phyloP scores from a whole-genome alignment of 2,329 filamentous ascomycete genomes.

The Exophiala sp. region DNA sequence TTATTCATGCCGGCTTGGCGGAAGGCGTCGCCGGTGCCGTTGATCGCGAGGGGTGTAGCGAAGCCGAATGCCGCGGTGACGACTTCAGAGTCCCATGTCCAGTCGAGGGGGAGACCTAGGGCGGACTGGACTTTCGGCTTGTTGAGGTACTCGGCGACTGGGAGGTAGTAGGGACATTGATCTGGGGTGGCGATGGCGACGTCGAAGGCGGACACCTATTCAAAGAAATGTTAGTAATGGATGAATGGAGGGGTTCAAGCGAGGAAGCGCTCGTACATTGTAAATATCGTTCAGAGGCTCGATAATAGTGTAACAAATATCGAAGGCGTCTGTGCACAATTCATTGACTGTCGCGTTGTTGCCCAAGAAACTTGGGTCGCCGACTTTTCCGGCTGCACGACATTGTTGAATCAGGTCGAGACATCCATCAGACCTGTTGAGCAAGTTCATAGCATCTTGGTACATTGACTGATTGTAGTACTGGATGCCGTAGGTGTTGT shows the following conservation, averaged over 20 bases:
- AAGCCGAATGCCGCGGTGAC: slow-evolving; percentile 44
- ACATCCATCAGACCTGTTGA: slow-evolving; percentile 50
- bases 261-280: slow-evolving; percentile 1
- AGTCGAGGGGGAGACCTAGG: slow-evolving; percentile 60
- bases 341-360: slow-evolving; percentile 45
- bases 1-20: slow-evolving; percentile 32
- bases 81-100: slow-evolving; percentile 44
- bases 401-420: slow-evolving; percentile 53
- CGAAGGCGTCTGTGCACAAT: slow-evolving; percentile 44
- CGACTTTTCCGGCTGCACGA: slow-evolving; percentile 43
- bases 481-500: slow-evolving; percentile 57
- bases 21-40: slow-evolving; percentile 32
- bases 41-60: slow-evolving; percentile 26
- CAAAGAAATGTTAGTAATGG: slow-evolving; percentile 29
- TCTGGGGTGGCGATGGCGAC: slow-evolving; percentile 51
- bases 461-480: slow-evolving; percentile 49
- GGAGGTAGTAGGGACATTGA: slow-evolving; percentile 53
- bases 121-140: slow-evolving; percentile 55
- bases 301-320: slow-evolving; percentile 39
- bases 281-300: slow-evolving; percentile 42
- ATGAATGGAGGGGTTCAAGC: not conserved
- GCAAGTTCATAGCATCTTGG: slow-evolving; percentile 43
- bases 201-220: slow-evolving; percentile 53
- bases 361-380: slow-evolving; percentile 50
- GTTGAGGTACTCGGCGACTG: slow-evolving; percentile 51